A percentile compares a stretch with the other conserved stretches of the same genome.
Evolutionary conservation across 176 grass and related monocot species (phyloP).

Genomic region (Poa pratensis): DNA sequence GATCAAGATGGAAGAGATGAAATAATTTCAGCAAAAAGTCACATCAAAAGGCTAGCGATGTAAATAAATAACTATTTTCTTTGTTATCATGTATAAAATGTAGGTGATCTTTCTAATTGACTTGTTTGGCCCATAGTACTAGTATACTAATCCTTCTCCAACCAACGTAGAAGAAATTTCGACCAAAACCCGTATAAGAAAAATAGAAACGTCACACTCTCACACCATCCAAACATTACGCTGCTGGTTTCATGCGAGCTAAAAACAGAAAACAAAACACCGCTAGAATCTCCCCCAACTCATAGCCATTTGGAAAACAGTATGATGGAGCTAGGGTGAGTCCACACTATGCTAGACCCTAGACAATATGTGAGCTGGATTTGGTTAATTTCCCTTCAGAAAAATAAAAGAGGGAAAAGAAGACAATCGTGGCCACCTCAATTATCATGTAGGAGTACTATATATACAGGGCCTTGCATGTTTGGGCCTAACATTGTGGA

Average conservation of each 20-base stretch:
- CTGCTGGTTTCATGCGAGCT: conserved; percentile 17
- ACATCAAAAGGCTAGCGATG: background rate
- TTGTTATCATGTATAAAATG: background rate
- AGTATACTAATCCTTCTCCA: conserved; percentile 24
- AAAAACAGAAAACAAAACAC: background rate
- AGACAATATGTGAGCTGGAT: conserved; percentile 45
- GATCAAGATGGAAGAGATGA: background rate
- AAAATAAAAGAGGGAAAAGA: background rate
- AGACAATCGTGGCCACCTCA: conserved; percentile 46
- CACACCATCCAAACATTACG: conserved; percentile 6
- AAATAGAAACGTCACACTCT: conserved; percentile 43
- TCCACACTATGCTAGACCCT: conserved; percentile 41
- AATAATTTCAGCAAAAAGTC: conserved; percentile 13
- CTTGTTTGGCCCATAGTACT: background rate
- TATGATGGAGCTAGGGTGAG: conserved; percentile 11
- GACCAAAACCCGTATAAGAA: conserved; percentile 27
- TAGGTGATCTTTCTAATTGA: conserved; percentile 14
- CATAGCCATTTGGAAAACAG: conserved; percentile 32
- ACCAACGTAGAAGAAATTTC: conserved; percentile 7
- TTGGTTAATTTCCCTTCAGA: background rate
- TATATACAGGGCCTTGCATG: conserved; percentile 33
- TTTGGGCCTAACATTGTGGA: conserved; percentile 47
- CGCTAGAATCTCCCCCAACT: background rate
- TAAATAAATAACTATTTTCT: background rate
- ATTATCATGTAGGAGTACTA: conserved; percentile 41